phyloP scores from a whole-genome alignment of 2,329 filamentous ascomycete species.

The Ilyonectria destructans region DNA sequence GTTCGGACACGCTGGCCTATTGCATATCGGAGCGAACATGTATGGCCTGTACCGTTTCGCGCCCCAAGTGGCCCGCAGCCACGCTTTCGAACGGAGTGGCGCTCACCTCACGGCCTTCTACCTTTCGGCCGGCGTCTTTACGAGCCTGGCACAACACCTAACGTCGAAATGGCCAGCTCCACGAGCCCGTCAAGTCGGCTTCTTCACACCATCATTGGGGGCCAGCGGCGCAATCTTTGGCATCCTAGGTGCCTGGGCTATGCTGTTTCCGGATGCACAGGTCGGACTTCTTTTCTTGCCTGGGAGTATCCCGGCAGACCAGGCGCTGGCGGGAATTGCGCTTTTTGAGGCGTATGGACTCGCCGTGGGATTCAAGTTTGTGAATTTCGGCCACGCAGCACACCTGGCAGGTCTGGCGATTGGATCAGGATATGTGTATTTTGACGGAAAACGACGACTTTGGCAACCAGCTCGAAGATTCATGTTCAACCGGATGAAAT shows the following conservation, averaged over 20 bases:
- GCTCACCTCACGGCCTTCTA: constrained; percentile 21
- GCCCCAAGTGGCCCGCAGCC: constrained; percentile 6
- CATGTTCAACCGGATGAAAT: constrained; percentile 13
- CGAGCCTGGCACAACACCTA: constrained; percentile 10
- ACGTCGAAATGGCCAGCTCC: constrained; percentile 10
- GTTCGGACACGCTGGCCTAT: constrained; percentile 13
- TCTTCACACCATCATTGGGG: neutral
- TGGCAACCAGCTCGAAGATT: constrained; percentile 14
- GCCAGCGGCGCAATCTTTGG: constrained; percentile 17
- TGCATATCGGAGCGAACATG: constrained; percentile 21
- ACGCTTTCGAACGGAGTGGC: neutral
- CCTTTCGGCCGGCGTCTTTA: constrained; percentile 10
- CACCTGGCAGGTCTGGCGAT: constrained; percentile 16
- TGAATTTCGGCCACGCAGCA: constrained; percentile 11
- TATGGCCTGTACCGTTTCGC: constrained; percentile 16
- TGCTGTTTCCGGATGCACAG: constrained; percentile 11
- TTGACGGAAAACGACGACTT: constrained; percentile 14
- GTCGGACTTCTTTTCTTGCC: constrained; percentile 7
- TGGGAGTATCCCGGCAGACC: constrained; percentile 2
- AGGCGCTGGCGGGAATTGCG: constrained; percentile 5
- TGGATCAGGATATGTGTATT: constrained; percentile 18
- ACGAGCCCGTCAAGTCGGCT: neutral
- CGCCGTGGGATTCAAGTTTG: constrained; percentile 2
- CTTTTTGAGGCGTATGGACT: constrained; percentile 10
- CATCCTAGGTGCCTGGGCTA: constrained; percentile 9